phyloP scores from a whole-genome alignment of 1,139 yeast genomes.

The Zygosaccharomyces sapae region DNA sequence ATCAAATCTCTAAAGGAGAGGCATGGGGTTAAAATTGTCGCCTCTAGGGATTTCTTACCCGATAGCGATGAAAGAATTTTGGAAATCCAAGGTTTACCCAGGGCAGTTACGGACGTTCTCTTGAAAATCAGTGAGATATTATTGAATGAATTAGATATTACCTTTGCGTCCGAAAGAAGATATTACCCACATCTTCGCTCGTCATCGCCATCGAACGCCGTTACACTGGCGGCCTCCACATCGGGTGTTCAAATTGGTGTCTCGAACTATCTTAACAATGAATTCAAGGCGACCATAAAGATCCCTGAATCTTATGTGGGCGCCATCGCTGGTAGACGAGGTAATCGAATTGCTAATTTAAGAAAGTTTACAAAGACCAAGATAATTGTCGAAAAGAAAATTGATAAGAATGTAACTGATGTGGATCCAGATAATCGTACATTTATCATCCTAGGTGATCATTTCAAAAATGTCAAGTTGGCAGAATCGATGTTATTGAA shows the following conservation, averaged over 20 bases:
- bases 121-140: slow-evolving; percentile 38
- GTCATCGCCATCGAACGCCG: slow-evolving; percentile 2
- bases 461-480: slow-evolving; percentile 33
- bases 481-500: slow-evolving; percentile 38
- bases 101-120: slow-evolving; percentile 66
- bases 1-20: slow-evolving; percentile 75
- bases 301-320: slow-evolving; percentile 87
- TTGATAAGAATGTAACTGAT: slow-evolving; percentile 62
- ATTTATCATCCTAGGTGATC: slow-evolving; percentile 69
- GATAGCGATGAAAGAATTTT: slow-evolving; percentile 84
- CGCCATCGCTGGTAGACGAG: slow-evolving; percentile 84
- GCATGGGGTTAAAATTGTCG: slow-evolving; percentile 75
- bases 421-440: slow-evolving; percentile 62
- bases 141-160: slow-evolving; percentile 25
- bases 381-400: slow-evolving; percentile 73
- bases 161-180: slow-evolving; percentile 22
- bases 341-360: slow-evolving; percentile 81
- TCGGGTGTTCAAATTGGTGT: not conserved
- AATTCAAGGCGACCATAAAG: slow-evolving; percentile 26
- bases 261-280: slow-evolving; percentile 13
- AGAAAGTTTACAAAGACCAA: slow-evolving; percentile 76
- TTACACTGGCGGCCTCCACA: not conserved
- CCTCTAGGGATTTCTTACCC: slow-evolving; percentile 78
- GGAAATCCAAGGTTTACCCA: slow-evolving; percentile 80
- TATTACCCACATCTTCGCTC: slow-evolving; percentile 26